Base-by-base conservation (phyloP, 495 filamentous ascomycete genomes). In the Tirmania nivea region DNA sequence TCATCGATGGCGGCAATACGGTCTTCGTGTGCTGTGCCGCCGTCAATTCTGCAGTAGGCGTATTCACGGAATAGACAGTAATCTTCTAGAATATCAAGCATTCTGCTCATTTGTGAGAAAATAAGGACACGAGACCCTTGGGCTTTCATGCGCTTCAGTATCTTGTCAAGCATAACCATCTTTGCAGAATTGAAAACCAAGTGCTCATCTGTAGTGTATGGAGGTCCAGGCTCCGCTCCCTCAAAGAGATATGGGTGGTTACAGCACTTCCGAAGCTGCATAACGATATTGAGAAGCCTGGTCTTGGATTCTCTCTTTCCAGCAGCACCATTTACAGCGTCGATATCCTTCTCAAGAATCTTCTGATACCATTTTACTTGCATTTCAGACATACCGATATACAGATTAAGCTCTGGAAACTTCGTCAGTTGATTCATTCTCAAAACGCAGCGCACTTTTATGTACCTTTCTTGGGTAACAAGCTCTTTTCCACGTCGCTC, bases 231-330 rank as follows among this genome's bases (percentile, higher is more conserved):
- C 60, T 99, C 92, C 34, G 92, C 92, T 34, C 92, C 92, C 61
- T 99, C 92, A 59, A 99, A 99, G 2, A 99, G 77, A 60, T 99
- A 99, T 3, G 92, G 92, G 60, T 99, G 92, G 60, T 99, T 99
- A 69, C 92, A 96, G 66, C 92, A 99, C 67, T 99, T 99, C 55
- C 92, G 82, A 49, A 99, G 78, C 65, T 99, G 92, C 92, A 99
- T 99, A 56, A 99, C 92, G 64, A 99, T 99, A 69, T 99, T 99
- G 56, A 99, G 73, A n/a, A 99, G 75, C 47, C 92, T 79, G 6
- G 92, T 96, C 70, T 99, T 99, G n/a, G 89, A 94, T 66, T 99
- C 92, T 51, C 84, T 80, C 68, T 94, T 96, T 19, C 92, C 90
- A 53, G 80, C 85, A 31, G 92, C 92, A 48, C 92, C 92, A 59